Evolutionary conservation across 495 filamentous ascomycete species (phyloP).

Genomic region (Penicillium manginii): DNA sequence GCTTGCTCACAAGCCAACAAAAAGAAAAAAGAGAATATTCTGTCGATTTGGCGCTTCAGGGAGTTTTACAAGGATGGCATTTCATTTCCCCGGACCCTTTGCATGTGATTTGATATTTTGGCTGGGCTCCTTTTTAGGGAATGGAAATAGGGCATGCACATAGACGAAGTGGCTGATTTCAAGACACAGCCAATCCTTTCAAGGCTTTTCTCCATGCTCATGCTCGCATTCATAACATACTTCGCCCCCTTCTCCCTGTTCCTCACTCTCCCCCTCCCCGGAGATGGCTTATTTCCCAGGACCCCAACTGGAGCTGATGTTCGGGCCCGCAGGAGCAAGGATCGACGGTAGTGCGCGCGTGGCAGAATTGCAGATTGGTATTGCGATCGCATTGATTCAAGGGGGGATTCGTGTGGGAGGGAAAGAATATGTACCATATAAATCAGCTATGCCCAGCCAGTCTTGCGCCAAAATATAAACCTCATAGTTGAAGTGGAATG

Average conservation of each 20-base stretch:
- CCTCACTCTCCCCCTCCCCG: not conserved
- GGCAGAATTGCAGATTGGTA: not conserved
- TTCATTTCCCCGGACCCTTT: not conserved
- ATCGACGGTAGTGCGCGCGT: not conserved
- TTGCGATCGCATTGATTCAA: not conserved
- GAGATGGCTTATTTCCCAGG: not conserved
- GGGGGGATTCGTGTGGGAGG: not conserved
- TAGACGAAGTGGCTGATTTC: not conserved
- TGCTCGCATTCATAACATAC: not conserved
- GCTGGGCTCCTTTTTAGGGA: not conserved
- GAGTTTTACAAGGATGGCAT: not conserved
- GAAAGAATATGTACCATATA: not conserved
- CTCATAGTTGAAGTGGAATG: not conserved
- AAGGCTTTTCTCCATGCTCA: not conserved
- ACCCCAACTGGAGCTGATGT: not conserved
- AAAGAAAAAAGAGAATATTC: not conserved
- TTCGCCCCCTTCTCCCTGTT: not conserved
- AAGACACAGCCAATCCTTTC: not conserved
- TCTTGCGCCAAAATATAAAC: not conserved
- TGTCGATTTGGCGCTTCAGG: not conserved
- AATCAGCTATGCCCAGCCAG: too few relatives aligned
- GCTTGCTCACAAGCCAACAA: not conserved
- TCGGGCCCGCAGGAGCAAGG: constrained; percentile 1
- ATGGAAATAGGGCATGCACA: not conserved
- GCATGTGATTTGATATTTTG: not conserved